Conservation (phyloP, 106 monocot genomes). For the Dioscorea dumetorum region DNA sequence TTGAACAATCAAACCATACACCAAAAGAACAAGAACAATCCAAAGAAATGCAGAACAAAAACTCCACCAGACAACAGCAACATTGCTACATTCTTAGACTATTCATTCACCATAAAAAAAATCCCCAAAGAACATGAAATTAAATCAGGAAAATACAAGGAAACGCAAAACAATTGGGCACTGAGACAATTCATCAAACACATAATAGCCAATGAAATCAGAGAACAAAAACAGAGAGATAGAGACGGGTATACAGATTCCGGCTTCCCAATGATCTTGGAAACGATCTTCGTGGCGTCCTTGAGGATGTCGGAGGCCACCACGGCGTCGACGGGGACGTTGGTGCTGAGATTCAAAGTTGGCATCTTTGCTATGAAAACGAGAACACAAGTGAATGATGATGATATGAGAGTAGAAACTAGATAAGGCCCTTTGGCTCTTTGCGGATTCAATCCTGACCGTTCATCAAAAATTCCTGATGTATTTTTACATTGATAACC, state of each 20-base stretch:
- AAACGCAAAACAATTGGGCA: not conserved
- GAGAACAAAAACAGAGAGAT: not conserved
- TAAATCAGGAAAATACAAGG: not conserved
- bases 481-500: too few species aligned
- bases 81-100: not conserved
- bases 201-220: not conserved
- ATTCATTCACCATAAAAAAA: not conserved
- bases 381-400: too few species aligned
- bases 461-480: too few species aligned
- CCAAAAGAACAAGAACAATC: too few species aligned
- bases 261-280: constrained; percentile 90
- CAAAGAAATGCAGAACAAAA: too few species aligned
- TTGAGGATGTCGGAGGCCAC: constrained; percentile 81
- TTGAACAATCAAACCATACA: too few species aligned
- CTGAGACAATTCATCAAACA: constrained; percentile 27
- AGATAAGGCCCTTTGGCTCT: too few species aligned
- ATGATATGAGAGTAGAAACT: too few species aligned
- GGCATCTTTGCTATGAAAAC: constrained; percentile 40
- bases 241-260: constrained; percentile 50
- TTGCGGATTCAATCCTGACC: too few species aligned
- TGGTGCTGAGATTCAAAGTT: constrained; percentile 68
- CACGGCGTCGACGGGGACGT: constrained; percentile 80
- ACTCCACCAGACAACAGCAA: not conserved
- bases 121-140: not conserved
- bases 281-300: constrained; percentile 58